Evolutionary conservation across 2,329 filamentous ascomycete species (phyloP), one percentile per base, ranked within the genome.

Genomic region (Epichloe amarillans): DNA sequence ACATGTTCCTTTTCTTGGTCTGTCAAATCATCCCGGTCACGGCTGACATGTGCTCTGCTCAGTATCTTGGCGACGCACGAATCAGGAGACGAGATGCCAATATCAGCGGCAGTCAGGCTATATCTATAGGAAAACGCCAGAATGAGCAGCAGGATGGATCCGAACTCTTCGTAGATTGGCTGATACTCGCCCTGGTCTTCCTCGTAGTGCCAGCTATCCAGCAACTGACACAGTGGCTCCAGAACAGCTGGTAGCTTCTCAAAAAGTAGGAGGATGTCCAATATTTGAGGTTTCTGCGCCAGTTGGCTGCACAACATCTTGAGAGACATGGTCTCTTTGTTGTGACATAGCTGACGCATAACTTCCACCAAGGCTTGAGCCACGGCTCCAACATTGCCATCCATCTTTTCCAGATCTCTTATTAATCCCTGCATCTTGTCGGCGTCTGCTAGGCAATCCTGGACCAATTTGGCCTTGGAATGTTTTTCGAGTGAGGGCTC

Each of bases 351-450:
- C 55, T 80, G 79, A 21, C 77, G 73, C 59, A 89, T 77, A 35
- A 86, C 83, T 70, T 88, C 84, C 39, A 82, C 79, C 43, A 90
- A 72, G 3, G 89, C 90, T 53, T 84, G 82, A 47, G 85, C 86
- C 17, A 94, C 87, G 2, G 88, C 88, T 2, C 87, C 88, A 2
- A 88, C 88, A 64, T 96, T 96, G 1, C 91, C 91, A 60, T 95
- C 88, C 76, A 93, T 89, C 47, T 84, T 84, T 51, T 95, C 88
- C 23, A 98, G 73, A 59, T 95, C 88, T 39, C 82, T 79, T 40
- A 96, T 80, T 35, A 95, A 73, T 42, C 82, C 78, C 56, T 89
- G 85, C 1, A 86, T 80, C 55, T 83, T 80, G 54, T 88, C 85
- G 0, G 83, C 79, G 57, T 94, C 88, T 11, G 79, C 76, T 46